Evolutionary conservation across 1,284 basidiomycete species (phyloP), one percentile per base, ranked within the genome.

Genomic region (Ceratobasidium sp.): DNA sequence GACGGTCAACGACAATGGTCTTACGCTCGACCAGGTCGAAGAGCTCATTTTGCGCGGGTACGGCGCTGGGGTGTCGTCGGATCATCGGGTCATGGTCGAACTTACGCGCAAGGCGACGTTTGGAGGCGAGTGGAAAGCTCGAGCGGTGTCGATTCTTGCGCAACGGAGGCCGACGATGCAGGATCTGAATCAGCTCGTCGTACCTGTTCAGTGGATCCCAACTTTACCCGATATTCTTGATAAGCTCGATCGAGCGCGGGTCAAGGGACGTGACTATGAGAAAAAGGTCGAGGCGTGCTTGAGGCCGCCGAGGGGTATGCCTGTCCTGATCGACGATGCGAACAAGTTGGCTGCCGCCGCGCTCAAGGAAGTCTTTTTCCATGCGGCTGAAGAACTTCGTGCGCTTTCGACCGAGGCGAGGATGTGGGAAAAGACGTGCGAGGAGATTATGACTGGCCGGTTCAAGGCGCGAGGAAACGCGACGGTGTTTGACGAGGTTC

Each of bases 251-350:
- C 87, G 88, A n/a, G 86, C 90, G 63, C 88, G 90, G 60, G 87
- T 86, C 51, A 92, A 91, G 83, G 93, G 92, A 23, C 89, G 89
- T 81, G 93, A 95, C 80, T 91, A 91, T 82, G 93, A 95, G 84
- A 91, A 90, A 85, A 91, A 93, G 81, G 93, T 93, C 15, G 90
- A 89, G 81, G 86, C 88, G 2, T 95, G 93, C 92, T 84, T 94
- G 39, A 84, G 86, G 20, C 89, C 89, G 60, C 82, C 86, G 28
- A 42, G 61, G n/a, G 60, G 72, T 20, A 64, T 46, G 3, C 72
- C 53, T 28, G 46, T 76, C 23, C 23, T 46, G 6, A 76, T 76
- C n/a, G 72, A 76, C 18, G 72, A 76, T 23, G 72, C 61, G 28
- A 51, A 76, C 44, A 76, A 76, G 49, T 28, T 64, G 39, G 72